Percentiles rank a stretch among this genome's conserved stretches.
These are phyloP conservation scores for Colletotrichum horii DNA, from an alignment of 2,329 filamentous ascomycete species.

Conservation along the genomic window DNA sequence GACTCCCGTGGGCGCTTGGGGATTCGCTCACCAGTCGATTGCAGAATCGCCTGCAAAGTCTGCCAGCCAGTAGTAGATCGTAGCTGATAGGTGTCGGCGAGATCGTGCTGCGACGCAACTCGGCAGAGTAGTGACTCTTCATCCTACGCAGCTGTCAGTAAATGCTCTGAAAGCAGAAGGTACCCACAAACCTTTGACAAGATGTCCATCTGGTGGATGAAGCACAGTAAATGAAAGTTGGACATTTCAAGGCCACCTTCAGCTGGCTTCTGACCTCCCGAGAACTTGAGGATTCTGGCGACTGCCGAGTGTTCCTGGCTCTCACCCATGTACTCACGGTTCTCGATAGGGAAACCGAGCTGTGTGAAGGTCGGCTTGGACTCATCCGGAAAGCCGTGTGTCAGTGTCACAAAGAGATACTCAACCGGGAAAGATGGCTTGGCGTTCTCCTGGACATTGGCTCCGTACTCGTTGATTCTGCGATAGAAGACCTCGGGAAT, in stretches of 20 bases:
- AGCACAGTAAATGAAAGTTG: conserved; percentile 94
- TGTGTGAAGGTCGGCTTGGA: conserved; percentile 78
- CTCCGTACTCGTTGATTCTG: conserved; percentile 93
- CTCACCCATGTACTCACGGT: conserved; percentile 85
- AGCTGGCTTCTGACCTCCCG: conserved; percentile 62
- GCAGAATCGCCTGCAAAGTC: conserved; percentile 88
- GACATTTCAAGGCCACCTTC: conserved; percentile 74
- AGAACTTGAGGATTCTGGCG: conserved; percentile 71
- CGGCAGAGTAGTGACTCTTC: conserved; percentile 87
- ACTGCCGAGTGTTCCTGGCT: conserved; percentile 78
- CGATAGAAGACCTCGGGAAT: conserved; percentile 98
- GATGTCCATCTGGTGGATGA: conserved; percentile 79
- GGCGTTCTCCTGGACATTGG: conserved; percentile 95
- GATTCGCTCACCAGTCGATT: conserved; percentile 96
- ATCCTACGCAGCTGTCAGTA: conserved; percentile 62
- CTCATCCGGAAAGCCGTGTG: conserved; percentile 89
- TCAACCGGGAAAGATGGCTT: conserved; percentile 97
- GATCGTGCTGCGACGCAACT: conserved; percentile 81
- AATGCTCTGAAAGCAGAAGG: background rate
- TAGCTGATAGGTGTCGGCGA: conserved; percentile 81
- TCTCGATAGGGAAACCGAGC: conserved; percentile 85
- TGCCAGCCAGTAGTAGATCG: conserved; percentile 91
- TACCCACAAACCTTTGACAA: conserved; percentile 75
- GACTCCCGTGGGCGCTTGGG: conserved; percentile 69
- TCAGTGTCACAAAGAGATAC: conserved; percentile 93